A percentile compares a stretch with the other conserved stretches of the same genome.
Evolutionary conservation across 331 rosid genomes (phyloP).

Genomic region (Saraca asoca): DNA sequence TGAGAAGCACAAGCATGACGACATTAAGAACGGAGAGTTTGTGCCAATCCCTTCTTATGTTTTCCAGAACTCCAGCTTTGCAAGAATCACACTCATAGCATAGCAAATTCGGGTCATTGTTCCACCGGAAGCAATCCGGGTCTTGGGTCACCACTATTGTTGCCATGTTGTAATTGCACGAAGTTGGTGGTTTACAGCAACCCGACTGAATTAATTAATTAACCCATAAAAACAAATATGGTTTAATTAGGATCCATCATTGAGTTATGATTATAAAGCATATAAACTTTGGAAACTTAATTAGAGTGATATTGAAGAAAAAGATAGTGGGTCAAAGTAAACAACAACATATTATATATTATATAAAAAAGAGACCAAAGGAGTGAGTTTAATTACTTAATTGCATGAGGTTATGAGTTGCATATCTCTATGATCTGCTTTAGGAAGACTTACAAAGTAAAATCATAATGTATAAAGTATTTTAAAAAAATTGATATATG

Average conservation of each 20-base stretch:
- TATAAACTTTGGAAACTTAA: no score
- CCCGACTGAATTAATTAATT: constrained; percentile 60
- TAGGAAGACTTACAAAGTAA: no score
- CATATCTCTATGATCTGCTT: neutral
- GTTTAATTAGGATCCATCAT: no score
- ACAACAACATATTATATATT: neutral
- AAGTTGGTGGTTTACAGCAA: constrained; percentile 87
- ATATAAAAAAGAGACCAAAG: no score
- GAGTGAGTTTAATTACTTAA: neutral
- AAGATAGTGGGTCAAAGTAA: neutral
- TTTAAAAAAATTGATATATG: no score
- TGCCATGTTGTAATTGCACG: constrained; percentile 66
- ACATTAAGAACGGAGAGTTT: constrained; percentile 78
- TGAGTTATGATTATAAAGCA: no score
- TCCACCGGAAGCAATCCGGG: constrained; percentile 84
- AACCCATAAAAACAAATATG: no score
- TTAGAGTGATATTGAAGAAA: no score
- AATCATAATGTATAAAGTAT: no score
- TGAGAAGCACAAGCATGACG: constrained; percentile 64
- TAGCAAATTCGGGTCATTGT: constrained; percentile 60
- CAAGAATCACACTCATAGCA: constrained; percentile 96
- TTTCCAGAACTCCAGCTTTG: constrained; percentile 90
- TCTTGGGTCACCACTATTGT: constrained; percentile 52
- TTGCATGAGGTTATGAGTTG: neutral
- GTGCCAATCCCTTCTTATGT: constrained; percentile 76